A percentile compares a stretch with the other conserved stretches of the same genome.
These are phyloP conservation scores for Euphrasia arctica DNA, from an alignment of 305 asterid species.

Conservation along the genomic window DNA sequence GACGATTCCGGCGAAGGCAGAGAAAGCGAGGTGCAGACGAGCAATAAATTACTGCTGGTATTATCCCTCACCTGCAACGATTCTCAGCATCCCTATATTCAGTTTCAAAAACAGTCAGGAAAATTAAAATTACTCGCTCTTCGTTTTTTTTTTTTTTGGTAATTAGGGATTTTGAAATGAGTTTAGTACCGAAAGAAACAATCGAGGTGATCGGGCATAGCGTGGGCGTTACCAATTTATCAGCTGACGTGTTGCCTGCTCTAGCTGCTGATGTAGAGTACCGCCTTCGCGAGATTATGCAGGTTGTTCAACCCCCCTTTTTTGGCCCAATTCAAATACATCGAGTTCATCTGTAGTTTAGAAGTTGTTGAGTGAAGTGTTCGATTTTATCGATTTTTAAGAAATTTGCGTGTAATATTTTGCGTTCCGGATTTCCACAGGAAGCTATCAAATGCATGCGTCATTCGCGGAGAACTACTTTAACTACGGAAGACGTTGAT, in stretches of 20 bases:
- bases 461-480: slow-evolving; percentile 88
- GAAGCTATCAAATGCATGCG: slow-evolving; percentile 97
- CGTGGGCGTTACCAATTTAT: slow-evolving; percentile 74
- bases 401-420: too few species aligned
- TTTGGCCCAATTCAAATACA: not conserved
- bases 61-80: not conserved
- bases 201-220: slow-evolving; percentile 93
- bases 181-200: slow-evolving; percentile 75
- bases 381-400: not conserved
- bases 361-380: slow-evolving; percentile 7
- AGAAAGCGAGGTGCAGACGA: too few species aligned
- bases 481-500: slow-evolving; percentile 87
- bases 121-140: not conserved
- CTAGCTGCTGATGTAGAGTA: slow-evolving; percentile 95
- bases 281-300: slow-evolving; percentile 94
- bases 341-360: slow-evolving; percentile 15
- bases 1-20: too few species aligned
- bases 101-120: not conserved
- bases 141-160: too few species aligned
- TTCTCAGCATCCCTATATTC: not conserved
- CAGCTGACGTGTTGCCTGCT: slow-evolving; percentile 78
- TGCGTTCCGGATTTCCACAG: slow-evolving; percentile 32
- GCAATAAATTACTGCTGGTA: too few species aligned
- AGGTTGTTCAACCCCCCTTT: slow-evolving; percentile 38
- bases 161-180: slow-evolving; percentile 39